Conservation (phyloP, 2,329 filamentous ascomycete genomes). For the Trichoderma gracile region DNA sequence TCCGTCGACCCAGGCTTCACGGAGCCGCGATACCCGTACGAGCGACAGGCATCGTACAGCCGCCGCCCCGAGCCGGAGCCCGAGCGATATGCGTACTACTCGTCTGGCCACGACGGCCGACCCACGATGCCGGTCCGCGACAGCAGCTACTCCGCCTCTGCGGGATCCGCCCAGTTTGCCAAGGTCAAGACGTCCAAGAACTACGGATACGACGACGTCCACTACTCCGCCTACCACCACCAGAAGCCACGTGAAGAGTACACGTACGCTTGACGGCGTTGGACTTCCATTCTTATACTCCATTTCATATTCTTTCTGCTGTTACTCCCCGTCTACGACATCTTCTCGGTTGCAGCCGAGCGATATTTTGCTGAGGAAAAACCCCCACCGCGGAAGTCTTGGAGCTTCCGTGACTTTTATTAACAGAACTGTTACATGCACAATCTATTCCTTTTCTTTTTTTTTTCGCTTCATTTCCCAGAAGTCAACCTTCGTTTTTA, state of each 20-base stretch:
- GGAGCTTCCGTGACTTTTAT: constrained; percentile 29
- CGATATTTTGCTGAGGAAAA: constrained; percentile 11
- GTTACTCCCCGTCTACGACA: constrained; percentile 6
- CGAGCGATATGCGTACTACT: constrained; percentile 33
- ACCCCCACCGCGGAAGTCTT: constrained; percentile 12
- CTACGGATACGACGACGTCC: constrained; percentile 37
- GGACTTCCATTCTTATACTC: constrained; percentile 21
- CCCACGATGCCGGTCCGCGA: constrained; percentile 38
- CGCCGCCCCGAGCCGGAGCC: constrained; percentile 33
- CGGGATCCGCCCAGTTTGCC: constrained; percentile 30
- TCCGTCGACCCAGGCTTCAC: constrained; percentile 37
- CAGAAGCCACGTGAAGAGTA: constrained; percentile 32
- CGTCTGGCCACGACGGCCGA: constrained; percentile 33
- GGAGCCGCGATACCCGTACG: constrained; percentile 37
- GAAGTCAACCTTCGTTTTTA: constrained; percentile 22
- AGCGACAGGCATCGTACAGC: constrained; percentile 36
- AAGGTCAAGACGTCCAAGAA: constrained; percentile 41
- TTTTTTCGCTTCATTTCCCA: constrained; percentile 11
- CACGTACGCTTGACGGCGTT: constrained; percentile 31
- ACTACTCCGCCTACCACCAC: constrained; percentile 33
- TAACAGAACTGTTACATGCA: constrained; percentile 26
- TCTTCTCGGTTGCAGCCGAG: background rate
- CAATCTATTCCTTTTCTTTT: constrained; percentile 28
- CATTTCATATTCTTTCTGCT: constrained; percentile 23
- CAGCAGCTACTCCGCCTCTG: constrained; percentile 35